These are phyloP conservation scores for Penicilliopsis zonata DNA, from an alignment of 495 filamentous ascomycete species.

Conservation along the genomic window DNA sequence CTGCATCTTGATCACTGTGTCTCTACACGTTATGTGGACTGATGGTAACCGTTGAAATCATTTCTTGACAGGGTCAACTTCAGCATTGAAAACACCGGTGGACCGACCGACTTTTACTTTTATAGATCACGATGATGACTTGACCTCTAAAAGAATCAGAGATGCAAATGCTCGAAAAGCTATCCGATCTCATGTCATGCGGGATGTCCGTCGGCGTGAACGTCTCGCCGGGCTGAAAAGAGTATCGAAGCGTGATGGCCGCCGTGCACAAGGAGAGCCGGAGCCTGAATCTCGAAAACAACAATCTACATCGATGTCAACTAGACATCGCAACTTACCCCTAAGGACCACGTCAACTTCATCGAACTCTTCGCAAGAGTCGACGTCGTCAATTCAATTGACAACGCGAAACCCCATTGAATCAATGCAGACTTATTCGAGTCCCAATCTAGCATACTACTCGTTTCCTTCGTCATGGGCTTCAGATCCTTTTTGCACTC, in stretches of 20 bases:
- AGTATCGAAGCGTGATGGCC: slow-evolving; percentile 15
- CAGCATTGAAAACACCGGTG: slow-evolving; percentile 8
- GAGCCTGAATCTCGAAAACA: too few relatives aligned
- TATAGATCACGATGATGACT: slow-evolving; percentile 26
- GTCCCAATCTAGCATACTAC: slow-evolving; percentile 5
- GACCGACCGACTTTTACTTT: slow-evolving; percentile 24
- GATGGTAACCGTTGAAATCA: neutral
- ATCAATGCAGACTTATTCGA: slow-evolving; percentile 17
- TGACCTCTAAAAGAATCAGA: slow-evolving; percentile 25
- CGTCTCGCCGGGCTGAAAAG: slow-evolving; percentile 21
- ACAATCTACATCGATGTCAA: too few relatives aligned
- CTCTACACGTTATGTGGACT: neutral
- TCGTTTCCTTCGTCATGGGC: slow-evolving; percentile 16
- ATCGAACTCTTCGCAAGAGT: slow-evolving; percentile 4
- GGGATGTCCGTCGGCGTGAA: slow-evolving; percentile 25
- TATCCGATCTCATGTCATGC: slow-evolving; percentile 29
- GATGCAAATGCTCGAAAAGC: slow-evolving; percentile 25
- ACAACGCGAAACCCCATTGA: too few relatives aligned
- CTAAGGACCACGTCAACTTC: slow-evolving; percentile 9
- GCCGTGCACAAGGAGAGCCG: slow-evolving; percentile 4
- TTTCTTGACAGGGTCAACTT: slow-evolving; percentile 6
- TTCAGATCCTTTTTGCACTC: slow-evolving; percentile 19
- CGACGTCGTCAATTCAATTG: too few relatives aligned
- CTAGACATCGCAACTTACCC: slow-evolving; percentile 7
- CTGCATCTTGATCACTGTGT: too few relatives aligned